Conservation (phyloP, 2,329 filamentous ascomycete species). For the Phoma herbarum region DNA sequence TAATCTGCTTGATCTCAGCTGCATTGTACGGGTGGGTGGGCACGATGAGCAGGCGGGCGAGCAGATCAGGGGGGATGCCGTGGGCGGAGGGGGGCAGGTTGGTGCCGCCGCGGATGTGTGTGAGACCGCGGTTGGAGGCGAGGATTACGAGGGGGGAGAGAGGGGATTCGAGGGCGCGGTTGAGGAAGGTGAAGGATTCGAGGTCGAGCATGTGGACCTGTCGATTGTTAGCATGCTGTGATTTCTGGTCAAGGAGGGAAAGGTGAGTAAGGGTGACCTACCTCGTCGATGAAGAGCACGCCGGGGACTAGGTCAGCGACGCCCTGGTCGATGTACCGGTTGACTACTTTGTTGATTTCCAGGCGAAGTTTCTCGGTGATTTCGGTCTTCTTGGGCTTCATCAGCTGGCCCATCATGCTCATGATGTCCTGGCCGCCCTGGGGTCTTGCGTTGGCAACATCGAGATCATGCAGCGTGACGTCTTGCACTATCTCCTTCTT, state of each 20-base stretch:
- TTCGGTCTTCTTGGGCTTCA: constrained; percentile 99
- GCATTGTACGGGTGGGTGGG: constrained; percentile 89
- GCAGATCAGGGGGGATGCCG: constrained; percentile 91
- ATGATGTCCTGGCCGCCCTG: constrained; percentile 99
- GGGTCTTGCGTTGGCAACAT: constrained; percentile 92
- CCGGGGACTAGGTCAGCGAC: constrained; percentile 98
- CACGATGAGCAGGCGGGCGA: constrained; percentile 93
- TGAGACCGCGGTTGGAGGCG: constrained; percentile 94
- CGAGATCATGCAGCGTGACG: constrained; percentile 94
- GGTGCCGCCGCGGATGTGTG: constrained; percentile 85
- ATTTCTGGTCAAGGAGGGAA: background rate
- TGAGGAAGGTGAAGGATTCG: constrained; percentile 98
- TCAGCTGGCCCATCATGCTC: constrained; percentile 99
- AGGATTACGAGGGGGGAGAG: constrained; percentile 98
- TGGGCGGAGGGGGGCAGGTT: constrained; percentile 75
- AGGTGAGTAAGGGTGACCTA: constrained; percentile 56
- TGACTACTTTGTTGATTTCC: constrained; percentile 99
- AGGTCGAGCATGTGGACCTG: constrained; percentile 99
- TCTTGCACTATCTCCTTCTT: constrained; percentile 99
- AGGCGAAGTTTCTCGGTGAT: constrained; percentile 95
- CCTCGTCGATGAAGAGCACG: constrained; percentile 98
- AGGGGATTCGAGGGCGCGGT: constrained; percentile 92
- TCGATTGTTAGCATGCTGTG: background rate
- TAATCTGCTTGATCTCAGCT: constrained; percentile 91
- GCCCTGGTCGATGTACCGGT: constrained; percentile 98